Percentiles rank a stretch among this genome's conserved stretches.
These are phyloP conservation scores for Metschnikowia gelsemii DNA, from an alignment of 805 yeast genomes.

Conservation along the genomic window DNA sequence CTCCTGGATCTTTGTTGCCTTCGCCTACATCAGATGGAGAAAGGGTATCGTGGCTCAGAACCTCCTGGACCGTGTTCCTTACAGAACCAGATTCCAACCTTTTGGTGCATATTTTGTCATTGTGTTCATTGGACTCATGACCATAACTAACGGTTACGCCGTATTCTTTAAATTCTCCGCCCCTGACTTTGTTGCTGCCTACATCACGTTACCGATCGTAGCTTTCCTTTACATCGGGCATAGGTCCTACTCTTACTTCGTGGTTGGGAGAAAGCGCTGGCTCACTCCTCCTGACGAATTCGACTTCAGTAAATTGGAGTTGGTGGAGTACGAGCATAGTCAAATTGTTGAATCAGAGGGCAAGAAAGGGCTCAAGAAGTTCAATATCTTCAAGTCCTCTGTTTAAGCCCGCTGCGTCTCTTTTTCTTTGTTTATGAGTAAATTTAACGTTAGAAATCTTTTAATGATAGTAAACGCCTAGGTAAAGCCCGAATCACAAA, in stretches of 20 bases:
- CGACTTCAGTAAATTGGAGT: constrained; percentile 60
- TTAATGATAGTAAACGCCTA: background rate
- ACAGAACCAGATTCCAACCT: constrained; percentile 55
- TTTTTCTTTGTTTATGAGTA: background rate
- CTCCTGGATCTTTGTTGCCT: constrained; percentile 56
- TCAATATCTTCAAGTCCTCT: constrained; percentile 5
- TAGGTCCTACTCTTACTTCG: constrained; percentile 41
- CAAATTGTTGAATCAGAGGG: constrained; percentile 26
- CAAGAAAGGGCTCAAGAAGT: constrained; percentile 1
- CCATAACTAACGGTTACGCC: constrained; percentile 72
- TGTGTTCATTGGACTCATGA: constrained; percentile 48
- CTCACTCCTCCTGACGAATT: constrained; percentile 54
- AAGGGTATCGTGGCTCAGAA: constrained; percentile 57
- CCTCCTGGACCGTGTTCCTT: constrained; percentile 56
- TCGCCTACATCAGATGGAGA: constrained; percentile 61
- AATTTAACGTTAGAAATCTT: background rate
- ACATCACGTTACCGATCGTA: constrained; percentile 62
- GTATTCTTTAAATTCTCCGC: constrained; percentile 59
- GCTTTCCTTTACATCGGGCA: constrained; percentile 57
- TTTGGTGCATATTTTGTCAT: constrained; percentile 56
- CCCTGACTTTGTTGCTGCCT: constrained; percentile 68
- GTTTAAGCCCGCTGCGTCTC: background rate
- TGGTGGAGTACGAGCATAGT: constrained; percentile 55
- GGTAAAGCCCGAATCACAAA: background rate
- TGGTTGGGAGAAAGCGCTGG: constrained; percentile 34